Evolutionary conservation across 1,284 basidiomycete species (phyloP), one percentile per base, ranked within the genome.

Genomic region (Naganishia cerealis): DNA sequence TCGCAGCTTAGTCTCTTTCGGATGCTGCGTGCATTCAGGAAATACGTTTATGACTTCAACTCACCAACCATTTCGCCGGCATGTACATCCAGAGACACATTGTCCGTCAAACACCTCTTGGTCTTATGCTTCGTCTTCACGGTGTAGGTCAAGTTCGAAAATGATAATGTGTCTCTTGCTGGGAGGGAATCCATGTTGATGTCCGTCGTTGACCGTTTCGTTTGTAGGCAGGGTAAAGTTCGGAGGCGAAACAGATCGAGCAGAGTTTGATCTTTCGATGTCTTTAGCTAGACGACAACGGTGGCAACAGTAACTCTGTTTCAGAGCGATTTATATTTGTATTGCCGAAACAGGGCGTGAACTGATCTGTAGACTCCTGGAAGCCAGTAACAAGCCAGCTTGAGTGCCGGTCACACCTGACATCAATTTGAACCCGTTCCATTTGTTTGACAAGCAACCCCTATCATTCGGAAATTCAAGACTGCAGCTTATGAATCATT

Each of bases 81-180:
- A 16, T 57, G 53, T 6, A 59, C 58, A 1, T 33, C 13, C 18
- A 67, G 18, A 3, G 63, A 57, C 6, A 70, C 69, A 43, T 62
- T 66, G 21, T 70, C 57, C 12, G 66, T 67, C 55, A 70, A 61
- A 18, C 42, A 43, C 66, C 67, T 70, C 10, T 15, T 40, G 26
- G 65, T 52, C 6, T 54, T 48, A 7, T 50, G 21, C 67, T 69
- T 72, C 53, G 42, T 67, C 66, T 71, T 72, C 43, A 71, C 68
- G 3, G 70, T 69, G 42, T 53, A 71, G 7, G 67, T 62, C 40
- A 72, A 61, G 67, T 50, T 61, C 43, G 58, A 46, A 16, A 61
- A 61, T 12, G 42, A 18, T 15, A 61, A 21, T 9, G 58, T 61
- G 36, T 33, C n/a, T 18, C 29, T 61, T 1, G 46, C 48, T 16